Evolutionary conservation across 805 yeast species (phyloP), one percentile per base, ranked within the genome.

Genomic region (Lipomyces orientalis): DNA sequence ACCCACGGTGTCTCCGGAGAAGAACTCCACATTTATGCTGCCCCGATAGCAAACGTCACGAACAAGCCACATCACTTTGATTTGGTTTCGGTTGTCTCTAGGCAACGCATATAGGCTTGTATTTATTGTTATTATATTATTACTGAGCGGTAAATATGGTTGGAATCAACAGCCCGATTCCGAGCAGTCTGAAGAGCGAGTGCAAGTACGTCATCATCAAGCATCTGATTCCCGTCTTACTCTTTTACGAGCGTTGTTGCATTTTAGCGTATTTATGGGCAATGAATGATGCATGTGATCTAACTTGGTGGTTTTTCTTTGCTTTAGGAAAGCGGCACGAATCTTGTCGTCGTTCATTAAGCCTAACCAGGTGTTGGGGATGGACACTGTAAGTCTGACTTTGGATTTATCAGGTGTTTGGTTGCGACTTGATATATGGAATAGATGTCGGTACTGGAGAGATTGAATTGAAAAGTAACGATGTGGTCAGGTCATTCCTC

Each of bases 351-450:
- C 96, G 34, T 95, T 94, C 76, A 85, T 95, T 75, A 94, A 94
- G 79, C 98, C 99, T 8, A 94, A 95, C 80, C 98, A 94, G 79
- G 83, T 93, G 62, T 86, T 91, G 31, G 97, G 97, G 58, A 93
- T 94, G 19, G 97, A 93, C 71, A 82, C 77, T 74, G 76, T 72
- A 64, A 16, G 74, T 46, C 5, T 54, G 9, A n/a, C 37, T n/a
- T 55, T 52, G n/a, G 52, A 35, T 14, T 49, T 34, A 19, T 12
- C 9, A 3, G 52, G 22, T 19, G 29, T 46, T 46, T 19, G 25
- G 6, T 35, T 22, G 12, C 29, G 39, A 25, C 19, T 14, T 29
- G 33, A 52, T 29, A 43, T 43, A 10, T 37, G 43, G 43, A 37
- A 3, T 25, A 25, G 43, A 37, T 37, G 29, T 37, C 8, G 49